Percentiles rank a stretch among this genome's conserved stretches.
Evolutionary conservation across 2,329 filamentous ascomycete genomes (phyloP).

Genomic region (Juglanconis oblonga): DNA sequence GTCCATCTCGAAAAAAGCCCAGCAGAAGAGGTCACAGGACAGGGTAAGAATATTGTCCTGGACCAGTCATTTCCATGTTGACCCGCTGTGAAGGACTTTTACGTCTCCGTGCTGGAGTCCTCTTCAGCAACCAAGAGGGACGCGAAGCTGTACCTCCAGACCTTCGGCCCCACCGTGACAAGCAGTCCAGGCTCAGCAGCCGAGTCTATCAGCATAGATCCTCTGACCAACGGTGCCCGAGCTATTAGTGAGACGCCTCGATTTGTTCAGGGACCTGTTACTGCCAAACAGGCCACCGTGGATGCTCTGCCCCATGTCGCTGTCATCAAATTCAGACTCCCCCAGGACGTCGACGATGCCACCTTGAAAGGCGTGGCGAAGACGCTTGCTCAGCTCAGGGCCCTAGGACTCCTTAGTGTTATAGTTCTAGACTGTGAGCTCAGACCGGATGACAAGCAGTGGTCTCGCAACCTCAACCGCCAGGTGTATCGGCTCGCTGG

Average conservation of each 20-base stretch:
- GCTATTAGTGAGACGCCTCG: constrained; percentile 31
- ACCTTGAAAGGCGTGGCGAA: constrained; percentile 74
- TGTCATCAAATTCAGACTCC: constrained; percentile 76
- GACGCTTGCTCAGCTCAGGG: constrained; percentile 79
- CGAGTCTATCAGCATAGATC: constrained; percentile 11
- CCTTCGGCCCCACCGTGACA: constrained; percentile 58
- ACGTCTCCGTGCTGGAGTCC: constrained; percentile 83
- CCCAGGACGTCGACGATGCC: constrained; percentile 66
- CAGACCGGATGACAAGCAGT: constrained; percentile 31
- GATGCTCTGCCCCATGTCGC: constrained; percentile 65
- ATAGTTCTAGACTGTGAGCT: constrained; percentile 74
- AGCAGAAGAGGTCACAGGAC: constrained; percentile 44
- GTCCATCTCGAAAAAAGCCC: constrained; percentile 42
- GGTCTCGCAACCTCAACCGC: constrained; percentile 35
- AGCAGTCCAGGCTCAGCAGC: constrained; percentile 23
- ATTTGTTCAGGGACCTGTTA: constrained; percentile 32
- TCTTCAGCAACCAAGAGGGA: constrained; percentile 91
- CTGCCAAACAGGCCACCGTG: constrained; percentile 26
- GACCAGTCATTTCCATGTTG: constrained; percentile 11
- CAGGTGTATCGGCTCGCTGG: constrained; percentile 73
- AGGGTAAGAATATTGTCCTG: constrained; percentile 34
- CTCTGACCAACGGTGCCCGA: constrained; percentile 24
- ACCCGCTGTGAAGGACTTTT: constrained; percentile 62
- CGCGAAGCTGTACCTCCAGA: constrained; percentile 85
- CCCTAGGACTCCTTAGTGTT: constrained; percentile 77